Evolutionary conservation across 768 basidiomycete genomes (phyloP), one percentile per base, ranked within the genome.

Genomic region (Erythrobasidium yunnanense): DNA sequence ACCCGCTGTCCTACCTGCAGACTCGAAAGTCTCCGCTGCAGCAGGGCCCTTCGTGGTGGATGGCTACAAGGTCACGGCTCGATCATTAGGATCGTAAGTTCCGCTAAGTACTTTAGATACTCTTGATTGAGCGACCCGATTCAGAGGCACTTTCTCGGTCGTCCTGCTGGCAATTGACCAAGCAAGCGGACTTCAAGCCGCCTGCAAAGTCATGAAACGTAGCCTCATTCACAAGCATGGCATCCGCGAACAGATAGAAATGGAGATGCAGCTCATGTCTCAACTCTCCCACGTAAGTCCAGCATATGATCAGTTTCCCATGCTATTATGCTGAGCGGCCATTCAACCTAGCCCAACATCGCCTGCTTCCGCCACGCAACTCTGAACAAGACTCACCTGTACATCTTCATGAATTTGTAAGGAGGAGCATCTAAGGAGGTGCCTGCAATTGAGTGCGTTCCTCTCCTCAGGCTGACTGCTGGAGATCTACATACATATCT

Each of bases 361-460:
- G 35, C 45, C 3, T 29, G 33, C 32, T 46, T 58, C 27, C 35
- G 25, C 4, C 25, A 58, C 22, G 42, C 56, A 4, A 23, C 20
- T 15, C 23, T 6, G 17, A 45, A 58, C 38, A 46, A 38, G 15
- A 23, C 42, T 2, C 25, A 58, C 27, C n/a, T 25, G 35, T 46
- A 58, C 47, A 38, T 58, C 27, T 45, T 58, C 25, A 38, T 58
- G 56, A 45, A 58, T 23, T 22, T 58, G 56, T 58, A 58, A 7
- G 56, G 18, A 2, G 17, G 33, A n/a, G 6, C 55, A 33, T 2
- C 29, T 27, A 13, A 13, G 25, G 17, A 52, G 50, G 25, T n/a
- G n/a, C n/a, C n/a, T n/a, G n/a, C n/a, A n/a, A n/a, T n/a, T n/a
- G n/a, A n/a, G n/a, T n/a, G n/a, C n/a, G 8, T n/a, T 22, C 23